phyloP scores from a whole-genome alignment of 2,329 filamentous ascomycete genomes.

The Aureobasidium sp. region DNA sequence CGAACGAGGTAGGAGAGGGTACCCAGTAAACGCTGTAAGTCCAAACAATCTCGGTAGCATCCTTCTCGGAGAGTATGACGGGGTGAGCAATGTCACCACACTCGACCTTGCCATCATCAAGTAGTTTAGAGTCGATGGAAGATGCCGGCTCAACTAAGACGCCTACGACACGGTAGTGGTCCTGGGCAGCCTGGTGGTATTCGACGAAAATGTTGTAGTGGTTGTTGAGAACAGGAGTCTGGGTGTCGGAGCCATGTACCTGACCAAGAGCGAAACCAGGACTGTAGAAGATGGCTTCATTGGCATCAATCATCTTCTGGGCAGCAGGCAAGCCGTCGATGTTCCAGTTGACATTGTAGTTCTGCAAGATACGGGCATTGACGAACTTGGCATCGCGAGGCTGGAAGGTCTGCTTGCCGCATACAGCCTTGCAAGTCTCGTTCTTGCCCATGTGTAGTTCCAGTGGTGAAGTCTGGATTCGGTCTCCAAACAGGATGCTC shows the following conservation, averaged over 20 bases:
- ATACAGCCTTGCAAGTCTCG: slow-evolving; percentile 78
- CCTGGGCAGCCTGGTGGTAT: slow-evolving; percentile 69
- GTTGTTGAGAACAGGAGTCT: slow-evolving; percentile 66
- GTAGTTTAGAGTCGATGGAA: slow-evolving; percentile 46
- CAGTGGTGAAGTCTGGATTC: slow-evolving; percentile 94
- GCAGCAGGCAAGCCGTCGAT: slow-evolving; percentile 90
- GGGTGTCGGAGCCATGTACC: slow-evolving; percentile 55
- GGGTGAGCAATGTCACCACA: slow-evolving; percentile 52
- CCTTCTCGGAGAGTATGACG: slow-evolving; percentile 56
- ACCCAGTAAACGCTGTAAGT: slow-evolving; percentile 92
- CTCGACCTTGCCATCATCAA: slow-evolving; percentile 47
- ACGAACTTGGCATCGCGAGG: slow-evolving; percentile 65
- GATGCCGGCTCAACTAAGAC: slow-evolving; percentile 82
- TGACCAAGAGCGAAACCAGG: slow-evolving; percentile 72
- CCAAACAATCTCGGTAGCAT: slow-evolving; percentile 60
- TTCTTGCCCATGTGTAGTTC: slow-evolving; percentile 79
- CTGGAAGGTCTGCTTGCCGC: slow-evolving; percentile 57
- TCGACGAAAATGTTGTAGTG: slow-evolving; percentile 93
- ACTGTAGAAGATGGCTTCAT: slow-evolving; percentile 76
- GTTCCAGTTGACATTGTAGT: slow-evolving; percentile 91
- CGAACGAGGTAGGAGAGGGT: slow-evolving; percentile 78
- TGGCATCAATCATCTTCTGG: slow-evolving; percentile 67
- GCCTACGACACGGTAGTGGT: slow-evolving; percentile 80
- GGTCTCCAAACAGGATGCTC: slow-evolving; percentile 93
- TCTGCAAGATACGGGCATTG: slow-evolving; percentile 71